Evolutionary conservation across 495 filamentous ascomycete species (phyloP).

Genomic region (Aspergillus bertholletiae): DNA sequence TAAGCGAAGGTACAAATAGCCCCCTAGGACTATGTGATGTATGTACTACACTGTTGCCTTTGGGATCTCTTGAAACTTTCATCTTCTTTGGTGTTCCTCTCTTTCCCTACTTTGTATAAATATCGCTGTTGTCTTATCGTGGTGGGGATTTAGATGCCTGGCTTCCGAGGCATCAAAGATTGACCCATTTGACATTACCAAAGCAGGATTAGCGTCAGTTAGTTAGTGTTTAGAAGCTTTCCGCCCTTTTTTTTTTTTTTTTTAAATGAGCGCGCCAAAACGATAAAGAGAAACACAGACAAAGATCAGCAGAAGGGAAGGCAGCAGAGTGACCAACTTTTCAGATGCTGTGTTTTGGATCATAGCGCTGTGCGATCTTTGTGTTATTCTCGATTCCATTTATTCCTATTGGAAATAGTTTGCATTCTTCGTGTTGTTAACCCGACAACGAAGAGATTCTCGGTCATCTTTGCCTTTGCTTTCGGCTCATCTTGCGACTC

Average conservation of each 20-base stretch:
- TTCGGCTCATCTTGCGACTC: background rate
- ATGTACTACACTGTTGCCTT: background rate
- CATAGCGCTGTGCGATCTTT: background rate
- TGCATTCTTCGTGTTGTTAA: conserved; percentile 1
- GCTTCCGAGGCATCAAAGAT: conserved; percentile 6
- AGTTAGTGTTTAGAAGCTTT: conserved; percentile 9
- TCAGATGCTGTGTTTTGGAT: background rate
- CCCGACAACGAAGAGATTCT: conserved; percentile 5
- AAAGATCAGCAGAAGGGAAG: background rate
- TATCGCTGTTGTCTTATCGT: background rate
- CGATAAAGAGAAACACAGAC: conserved; percentile 15
- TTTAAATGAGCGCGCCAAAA: conserved; percentile 26
- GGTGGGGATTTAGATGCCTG: conserved; percentile 1
- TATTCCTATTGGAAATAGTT: background rate
- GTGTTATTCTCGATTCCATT: background rate
- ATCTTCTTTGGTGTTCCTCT: background rate
- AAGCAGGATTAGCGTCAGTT: conserved; percentile 14
- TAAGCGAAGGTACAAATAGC: conserved; percentile 5
- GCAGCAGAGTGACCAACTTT: background rate
- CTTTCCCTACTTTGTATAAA: too few species aligned
- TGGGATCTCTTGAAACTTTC: background rate
- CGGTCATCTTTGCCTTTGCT: conserved; percentile 6
- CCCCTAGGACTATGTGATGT: background rate
- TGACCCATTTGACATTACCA: conserved; percentile 8
- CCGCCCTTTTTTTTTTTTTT: conserved; percentile 14